These are phyloP conservation scores for Casuarina cunninghamiana DNA, from an alignment of 306 rosid genomes.

Conservation along the genomic window DNA sequence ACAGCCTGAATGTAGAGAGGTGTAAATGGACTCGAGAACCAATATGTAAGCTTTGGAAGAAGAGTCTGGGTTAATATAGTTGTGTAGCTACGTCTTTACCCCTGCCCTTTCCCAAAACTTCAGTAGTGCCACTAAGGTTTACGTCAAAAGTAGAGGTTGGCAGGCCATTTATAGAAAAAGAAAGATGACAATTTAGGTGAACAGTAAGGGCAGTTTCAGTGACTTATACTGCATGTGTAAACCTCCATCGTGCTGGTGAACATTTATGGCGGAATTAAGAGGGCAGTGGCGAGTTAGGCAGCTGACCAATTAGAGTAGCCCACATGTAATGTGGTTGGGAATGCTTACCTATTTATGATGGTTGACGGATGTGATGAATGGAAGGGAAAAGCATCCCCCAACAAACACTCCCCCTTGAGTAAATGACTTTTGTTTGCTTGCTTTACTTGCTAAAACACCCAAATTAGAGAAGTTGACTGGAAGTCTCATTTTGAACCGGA, in stretches of 20 bases:
- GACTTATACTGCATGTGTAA: not conserved
- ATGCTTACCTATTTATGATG: constrained; percentile 24
- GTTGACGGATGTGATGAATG: not conserved
- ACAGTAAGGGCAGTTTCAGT: no score
- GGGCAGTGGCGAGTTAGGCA: constrained; percentile 19
- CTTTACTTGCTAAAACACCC: not conserved
- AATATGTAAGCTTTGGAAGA: no score
- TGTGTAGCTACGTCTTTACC: no score
- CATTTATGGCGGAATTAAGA: constrained; percentile 39
- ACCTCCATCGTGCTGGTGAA: constrained; percentile 28
- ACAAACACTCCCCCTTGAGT: not conserved
- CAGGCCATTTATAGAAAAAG: no score
- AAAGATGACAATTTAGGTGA: not conserved
- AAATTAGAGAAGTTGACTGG: no score
- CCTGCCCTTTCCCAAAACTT: no score
- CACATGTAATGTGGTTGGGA: constrained; percentile 38
- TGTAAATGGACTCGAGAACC: no score
- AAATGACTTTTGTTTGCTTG: not conserved
- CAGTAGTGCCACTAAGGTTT: no score
- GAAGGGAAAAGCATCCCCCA: not conserved
- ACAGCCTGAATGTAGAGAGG: no score
- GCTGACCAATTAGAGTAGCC: constrained; percentile 2
- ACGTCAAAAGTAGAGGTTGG: no score
- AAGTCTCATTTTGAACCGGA: no score
- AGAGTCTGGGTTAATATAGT: no score